Evolutionary conservation across 345 rosid species (phyloP).

Genomic region (Salix brachista): DNA sequence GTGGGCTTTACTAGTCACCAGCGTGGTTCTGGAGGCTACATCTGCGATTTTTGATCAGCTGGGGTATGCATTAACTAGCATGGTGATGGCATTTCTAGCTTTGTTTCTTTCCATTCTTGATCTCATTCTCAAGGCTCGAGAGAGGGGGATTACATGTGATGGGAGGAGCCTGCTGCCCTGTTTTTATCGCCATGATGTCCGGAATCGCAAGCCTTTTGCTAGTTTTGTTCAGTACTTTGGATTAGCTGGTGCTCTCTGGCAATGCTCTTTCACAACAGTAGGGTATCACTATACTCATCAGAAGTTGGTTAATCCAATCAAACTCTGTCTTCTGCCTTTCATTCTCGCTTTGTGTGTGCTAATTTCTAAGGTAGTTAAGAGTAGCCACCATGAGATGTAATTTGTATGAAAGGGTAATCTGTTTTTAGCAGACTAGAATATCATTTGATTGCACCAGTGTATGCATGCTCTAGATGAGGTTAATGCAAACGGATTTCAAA

Average conservation of each 20-base stretch:
- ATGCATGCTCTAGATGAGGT: no score
- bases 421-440: no score
- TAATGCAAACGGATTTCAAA: no score
- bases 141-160: not conserved
- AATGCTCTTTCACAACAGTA: not conserved
- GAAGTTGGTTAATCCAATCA: constrained; percentile 2
- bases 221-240: not conserved
- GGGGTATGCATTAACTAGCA: not conserved
- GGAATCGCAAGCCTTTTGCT: not conserved
- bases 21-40: constrained; percentile 1
- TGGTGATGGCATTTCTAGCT: not conserved
- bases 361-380: not conserved
- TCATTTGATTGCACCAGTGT: not conserved
- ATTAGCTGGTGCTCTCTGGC: not conserved
- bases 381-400: not conserved
- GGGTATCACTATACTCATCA: not conserved
- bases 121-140: not conserved
- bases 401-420: no score
- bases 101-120: not conserved
- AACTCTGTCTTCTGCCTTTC: constrained; percentile 1
- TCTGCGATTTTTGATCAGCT: constrained; percentile 1
- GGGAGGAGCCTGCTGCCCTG: not conserved
- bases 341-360: not conserved
- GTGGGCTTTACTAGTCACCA: not conserved
- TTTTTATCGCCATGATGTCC: not conserved